Evolutionary conservation across 352 stramenopile species (phyloP).

Genomic region (Poterioochromonas sp.): DNA sequence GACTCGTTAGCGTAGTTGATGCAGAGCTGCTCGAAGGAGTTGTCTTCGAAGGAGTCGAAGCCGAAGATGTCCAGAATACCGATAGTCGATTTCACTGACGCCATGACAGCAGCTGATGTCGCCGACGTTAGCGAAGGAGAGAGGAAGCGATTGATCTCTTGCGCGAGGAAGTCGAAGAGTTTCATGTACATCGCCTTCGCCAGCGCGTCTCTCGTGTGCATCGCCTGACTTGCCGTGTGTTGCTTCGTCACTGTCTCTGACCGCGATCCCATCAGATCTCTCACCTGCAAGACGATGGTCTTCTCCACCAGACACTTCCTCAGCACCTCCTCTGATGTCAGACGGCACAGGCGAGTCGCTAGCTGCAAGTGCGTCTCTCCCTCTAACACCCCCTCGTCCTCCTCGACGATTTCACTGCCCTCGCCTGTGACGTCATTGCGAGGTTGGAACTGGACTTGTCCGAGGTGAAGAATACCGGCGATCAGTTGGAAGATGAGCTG

Average conservation of each 20-base stretch:
- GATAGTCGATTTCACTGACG: neutral
- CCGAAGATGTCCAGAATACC: slow-evolving; percentile 85
- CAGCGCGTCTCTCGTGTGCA: slow-evolving; percentile 57
- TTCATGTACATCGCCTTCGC: slow-evolving; percentile 55
- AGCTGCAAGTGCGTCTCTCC: no score
- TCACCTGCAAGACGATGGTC: no score
- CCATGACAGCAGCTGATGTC: neutral
- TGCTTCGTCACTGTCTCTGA: slow-evolving; percentile 4
- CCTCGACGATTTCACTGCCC: neutral
- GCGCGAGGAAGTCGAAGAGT: slow-evolving; percentile 55
- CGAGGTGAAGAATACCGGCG: slow-evolving; percentile 89
- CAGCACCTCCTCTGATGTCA: no score
- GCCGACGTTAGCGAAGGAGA: no score
- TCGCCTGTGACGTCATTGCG: no score
- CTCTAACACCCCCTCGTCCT: neutral
- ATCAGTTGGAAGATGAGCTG: slow-evolving; percentile 79
- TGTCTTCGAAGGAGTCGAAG: slow-evolving; percentile 79
- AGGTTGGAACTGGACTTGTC: slow-evolving; percentile 82
- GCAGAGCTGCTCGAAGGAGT: slow-evolving; percentile 84
- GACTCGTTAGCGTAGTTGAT: slow-evolving; percentile 94
- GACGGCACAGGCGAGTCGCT: no score
- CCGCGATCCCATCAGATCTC: no score
- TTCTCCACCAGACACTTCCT: no score
- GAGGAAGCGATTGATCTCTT: slow-evolving; percentile 57
- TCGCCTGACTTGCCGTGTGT: slow-evolving; percentile 37